Evolutionary conservation across 305 asterid genomes (phyloP).

Genomic region (Fraxinus sp.): DNA sequence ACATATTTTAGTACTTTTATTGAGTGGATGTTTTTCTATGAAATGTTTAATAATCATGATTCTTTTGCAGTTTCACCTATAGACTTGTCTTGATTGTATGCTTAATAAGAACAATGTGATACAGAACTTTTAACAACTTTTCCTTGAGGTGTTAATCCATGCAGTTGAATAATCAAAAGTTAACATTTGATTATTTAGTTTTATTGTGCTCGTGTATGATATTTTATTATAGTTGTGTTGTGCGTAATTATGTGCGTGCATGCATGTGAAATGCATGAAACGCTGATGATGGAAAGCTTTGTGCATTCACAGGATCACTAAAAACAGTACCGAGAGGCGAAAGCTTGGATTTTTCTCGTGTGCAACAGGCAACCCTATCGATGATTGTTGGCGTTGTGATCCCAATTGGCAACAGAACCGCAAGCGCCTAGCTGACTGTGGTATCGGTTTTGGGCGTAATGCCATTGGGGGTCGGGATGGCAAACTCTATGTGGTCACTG

Average conservation of each 20-base stretch:
- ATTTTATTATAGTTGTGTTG: not conserved
- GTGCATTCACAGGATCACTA: constrained; percentile 58
- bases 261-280: not conserved
- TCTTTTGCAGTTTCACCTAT: not conserved
- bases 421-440: constrained; percentile 80
- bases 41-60: not conserved
- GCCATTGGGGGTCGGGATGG: constrained; percentile 97
- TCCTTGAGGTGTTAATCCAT: not conserved
- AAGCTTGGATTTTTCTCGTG: constrained; percentile 77
- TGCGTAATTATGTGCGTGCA: not conserved
- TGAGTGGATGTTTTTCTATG: not conserved
- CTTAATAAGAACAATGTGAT: not conserved
- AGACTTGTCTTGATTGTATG: not conserved
- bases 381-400: constrained; percentile 98
- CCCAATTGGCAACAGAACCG: constrained; percentile 72
- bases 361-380: constrained; percentile 91
- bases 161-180: not conserved
- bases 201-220: not conserved
- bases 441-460: constrained; percentile 93
- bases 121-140: not conserved
- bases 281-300: not conserved
- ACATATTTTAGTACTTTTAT: not conserved
- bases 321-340: constrained; percentile 79
- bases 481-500: constrained; percentile 63
- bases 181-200: not conserved